These are phyloP conservation scores for Speleostelium caveatum DNA, from an alignment of 78 protist genomes.

Conservation along the genomic window DNA sequence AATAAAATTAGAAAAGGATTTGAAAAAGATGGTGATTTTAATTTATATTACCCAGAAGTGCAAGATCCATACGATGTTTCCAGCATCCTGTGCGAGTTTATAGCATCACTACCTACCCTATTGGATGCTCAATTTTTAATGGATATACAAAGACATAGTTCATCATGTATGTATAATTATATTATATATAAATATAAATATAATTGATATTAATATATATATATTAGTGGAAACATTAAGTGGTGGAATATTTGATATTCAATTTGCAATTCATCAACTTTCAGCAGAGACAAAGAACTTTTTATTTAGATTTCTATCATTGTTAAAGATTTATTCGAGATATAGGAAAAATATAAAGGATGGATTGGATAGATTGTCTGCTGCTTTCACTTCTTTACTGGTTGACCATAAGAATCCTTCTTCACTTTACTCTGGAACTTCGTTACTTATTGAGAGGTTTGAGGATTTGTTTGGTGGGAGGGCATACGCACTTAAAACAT, in stretches of 20 bases:
- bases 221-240: slow-evolving; percentile 18
- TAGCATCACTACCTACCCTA: slow-evolving; percentile 55
- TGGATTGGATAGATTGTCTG: slow-evolving; percentile 14
- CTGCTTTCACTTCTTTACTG: slow-evolving; percentile 51
- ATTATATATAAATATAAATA: neutral
- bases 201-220: neutral
- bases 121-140: slow-evolving; percentile 25
- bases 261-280: slow-evolving; percentile 24
- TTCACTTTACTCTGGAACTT: slow-evolving; percentile 18
- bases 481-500: slow-evolving; percentile 36
- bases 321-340: slow-evolving; percentile 19
- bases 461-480: slow-evolving; percentile 47
- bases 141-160: slow-evolving; percentile 19
- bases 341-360: neutral
- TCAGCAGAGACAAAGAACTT: slow-evolving; percentile 20
- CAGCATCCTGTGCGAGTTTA: slow-evolving; percentile 27
- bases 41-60: slow-evolving; percentile 50
- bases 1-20: neutral
- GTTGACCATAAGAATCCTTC: slow-evolving; percentile 28
- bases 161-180: slow-evolving; percentile 12
- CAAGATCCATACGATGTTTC: slow-evolving; percentile 70
- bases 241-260: slow-evolving; percentile 75
- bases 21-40: slow-evolving; percentile 37
- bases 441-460: slow-evolving; percentile 12
- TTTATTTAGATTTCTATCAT: slow-evolving; percentile 40